A percentile compares a stretch with the other conserved stretches of the same genome.
Conservation (phyloP, 371 early-diverging fungal genomes). For the Haplosporangium sp. region DNA sequence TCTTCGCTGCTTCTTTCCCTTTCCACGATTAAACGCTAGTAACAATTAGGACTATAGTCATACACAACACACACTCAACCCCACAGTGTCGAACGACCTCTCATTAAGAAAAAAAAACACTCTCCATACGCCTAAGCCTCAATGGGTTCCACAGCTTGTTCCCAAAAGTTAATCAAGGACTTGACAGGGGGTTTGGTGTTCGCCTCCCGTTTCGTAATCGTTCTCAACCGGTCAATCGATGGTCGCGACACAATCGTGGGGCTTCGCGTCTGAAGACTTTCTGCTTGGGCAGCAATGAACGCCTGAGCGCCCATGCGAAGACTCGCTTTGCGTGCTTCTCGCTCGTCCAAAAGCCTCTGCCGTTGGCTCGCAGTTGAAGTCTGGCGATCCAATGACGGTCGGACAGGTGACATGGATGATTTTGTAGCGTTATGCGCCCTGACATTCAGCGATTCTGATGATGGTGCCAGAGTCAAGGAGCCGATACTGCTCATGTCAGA, state of each 20-base stretch:
- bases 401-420: not conserved
- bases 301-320: constrained; percentile 27
- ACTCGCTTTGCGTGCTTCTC: constrained; percentile 23
- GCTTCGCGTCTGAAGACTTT: constrained; percentile 24
- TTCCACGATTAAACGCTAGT: too few relatives aligned
- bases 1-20: too few relatives aligned
- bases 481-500: constrained; percentile 32
- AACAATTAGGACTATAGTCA: too few relatives aligned
- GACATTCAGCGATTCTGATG: constrained; percentile 27
- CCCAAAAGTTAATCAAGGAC: constrained; percentile 51
- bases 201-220: constrained; percentile 26
- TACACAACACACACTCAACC: too few relatives aligned
- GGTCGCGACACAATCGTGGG: constrained; percentile 28
- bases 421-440: constrained; percentile 1
- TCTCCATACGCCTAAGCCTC: constrained; percentile 7
- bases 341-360: constrained; percentile 24
- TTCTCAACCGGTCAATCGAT: constrained; percentile 46
- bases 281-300: constrained; percentile 25
- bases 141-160: constrained; percentile 26
- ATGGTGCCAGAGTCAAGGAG: constrained; percentile 25
- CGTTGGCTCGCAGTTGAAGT: constrained; percentile 14
- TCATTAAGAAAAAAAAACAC: too few relatives aligned
- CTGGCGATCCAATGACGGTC: constrained; percentile 1
- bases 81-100: too few relatives aligned
- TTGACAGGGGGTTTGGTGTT: constrained; percentile 38